Percentiles rank a stretch among this genome's conserved stretches.
phyloP scores from a whole-genome alignment of 768 basidiomycete species.

The Solioccasus polychromus region DNA sequence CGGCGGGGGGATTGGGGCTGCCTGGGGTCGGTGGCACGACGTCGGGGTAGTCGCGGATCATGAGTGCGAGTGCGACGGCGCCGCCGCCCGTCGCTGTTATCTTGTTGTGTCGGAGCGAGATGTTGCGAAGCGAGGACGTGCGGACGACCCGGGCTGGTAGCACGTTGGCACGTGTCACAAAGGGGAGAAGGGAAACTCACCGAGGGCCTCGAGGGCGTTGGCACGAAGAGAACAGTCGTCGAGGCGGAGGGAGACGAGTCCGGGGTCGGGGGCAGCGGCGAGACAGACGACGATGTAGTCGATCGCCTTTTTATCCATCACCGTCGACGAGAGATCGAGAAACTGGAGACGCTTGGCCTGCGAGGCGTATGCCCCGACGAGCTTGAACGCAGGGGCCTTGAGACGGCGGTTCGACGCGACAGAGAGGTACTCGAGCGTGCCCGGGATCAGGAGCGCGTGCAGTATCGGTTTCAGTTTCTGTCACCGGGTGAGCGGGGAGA shows the following conservation, averaged over 20 bases:
- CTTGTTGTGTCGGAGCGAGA: conserved; percentile 86
- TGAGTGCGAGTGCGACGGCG: conserved; percentile 88
- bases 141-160: conserved; percentile 75
- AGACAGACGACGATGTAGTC: conserved; percentile 80
- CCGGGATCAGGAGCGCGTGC: conserved; percentile 84
- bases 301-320: conserved; percentile 77
- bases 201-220: conserved; percentile 72
- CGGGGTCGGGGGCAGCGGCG: conserved; percentile 34
- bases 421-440: conserved; percentile 76
- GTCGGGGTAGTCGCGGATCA: conserved; percentile 97
- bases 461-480: conserved; percentile 86
- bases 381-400: conserved; percentile 70
- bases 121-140: conserved; percentile 78
- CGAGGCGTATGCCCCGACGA: conserved; percentile 74
- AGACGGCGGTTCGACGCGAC: conserved; percentile 84
- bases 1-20: conserved; percentile 9
- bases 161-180: neutral
- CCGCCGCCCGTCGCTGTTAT: conserved; percentile 85
- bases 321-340: conserved; percentile 86
- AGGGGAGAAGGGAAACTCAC: conserved; percentile 59
- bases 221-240: conserved; percentile 83
- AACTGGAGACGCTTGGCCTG: conserved; percentile 79
- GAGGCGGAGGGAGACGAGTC: conserved; percentile 75
- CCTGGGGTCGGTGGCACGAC: conserved; percentile 39
- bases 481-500: neutral